These are phyloP conservation scores for Coelastrella sp. DNA, from an alignment of 139 green algal genomes.

Conservation along the genomic window DNA sequence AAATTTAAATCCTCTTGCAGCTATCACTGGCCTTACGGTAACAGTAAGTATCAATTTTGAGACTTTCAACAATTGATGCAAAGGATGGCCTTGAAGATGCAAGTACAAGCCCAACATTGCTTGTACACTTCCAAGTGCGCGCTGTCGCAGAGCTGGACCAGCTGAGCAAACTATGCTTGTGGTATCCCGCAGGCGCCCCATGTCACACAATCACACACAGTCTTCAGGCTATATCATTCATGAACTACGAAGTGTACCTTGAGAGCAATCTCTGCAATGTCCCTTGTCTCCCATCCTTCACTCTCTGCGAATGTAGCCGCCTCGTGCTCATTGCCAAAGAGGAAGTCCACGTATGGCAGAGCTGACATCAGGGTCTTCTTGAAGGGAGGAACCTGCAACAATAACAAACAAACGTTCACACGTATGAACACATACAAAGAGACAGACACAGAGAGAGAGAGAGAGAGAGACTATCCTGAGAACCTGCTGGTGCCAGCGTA, in stretches of 20 bases:
- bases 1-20: too few species aligned
- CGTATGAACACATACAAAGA: background rate
- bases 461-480: too few species aligned
- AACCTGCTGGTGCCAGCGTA: too few species aligned
- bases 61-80: too few species aligned
- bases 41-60: too few species aligned
- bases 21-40: too few species aligned
- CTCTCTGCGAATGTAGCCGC: constrained; percentile 91
- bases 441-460: background rate
- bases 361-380: constrained; percentile 87
- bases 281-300: constrained; percentile 90
- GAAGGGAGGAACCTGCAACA: constrained; percentile 85
- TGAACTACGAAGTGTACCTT: constrained; percentile 58
- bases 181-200: background rate
- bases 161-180: background rate
- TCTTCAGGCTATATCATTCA: too few species aligned
- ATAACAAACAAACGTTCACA: background rate
- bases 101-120: too few species aligned
- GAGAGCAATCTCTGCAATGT: constrained; percentile 90
- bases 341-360: constrained; percentile 94
- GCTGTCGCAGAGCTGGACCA: too few species aligned
- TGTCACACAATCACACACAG: background rate
- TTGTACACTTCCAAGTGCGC: too few species aligned
- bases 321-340: constrained; percentile 99
- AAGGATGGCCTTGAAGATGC: too few species aligned